A percentile compares a stretch with the other conserved stretches of the same genome.
These are phyloP conservation scores for Moricandia arvensis DNA, from an alignment of 345 rosid genomes.

Conservation along the genomic window DNA sequence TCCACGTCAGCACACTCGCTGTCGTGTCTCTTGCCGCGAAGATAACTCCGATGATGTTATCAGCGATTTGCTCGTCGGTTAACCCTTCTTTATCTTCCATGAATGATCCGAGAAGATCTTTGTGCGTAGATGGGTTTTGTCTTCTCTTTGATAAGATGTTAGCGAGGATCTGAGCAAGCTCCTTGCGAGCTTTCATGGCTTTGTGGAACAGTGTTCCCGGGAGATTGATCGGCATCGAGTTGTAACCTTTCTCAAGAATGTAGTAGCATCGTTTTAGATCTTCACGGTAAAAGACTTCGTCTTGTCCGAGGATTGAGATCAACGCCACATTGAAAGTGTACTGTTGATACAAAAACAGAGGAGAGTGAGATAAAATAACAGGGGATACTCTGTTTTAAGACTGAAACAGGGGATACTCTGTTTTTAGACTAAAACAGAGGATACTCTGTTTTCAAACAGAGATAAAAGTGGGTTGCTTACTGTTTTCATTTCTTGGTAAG, in stretches of 20 bases:
- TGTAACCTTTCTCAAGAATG: constrained; percentile 78
- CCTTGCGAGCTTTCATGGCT: constrained; percentile 94
- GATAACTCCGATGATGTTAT: constrained; percentile 82
- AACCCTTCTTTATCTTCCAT: constrained; percentile 71
- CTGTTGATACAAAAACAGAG: constrained; percentile 38
- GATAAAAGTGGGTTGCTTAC: constrained; percentile 34
- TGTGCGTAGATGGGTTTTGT: constrained; percentile 43
- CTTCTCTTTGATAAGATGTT: constrained; percentile 58
- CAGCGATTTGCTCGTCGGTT: constrained; percentile 77
- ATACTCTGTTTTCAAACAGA: neutral
- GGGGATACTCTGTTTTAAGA: neutral
- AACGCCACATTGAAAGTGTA: constrained; percentile 85
- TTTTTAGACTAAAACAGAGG: neutral
- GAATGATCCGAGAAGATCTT: constrained; percentile 70
- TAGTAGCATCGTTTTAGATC: constrained; percentile 70
- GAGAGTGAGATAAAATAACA: neutral
- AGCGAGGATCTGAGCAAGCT: constrained; percentile 64
- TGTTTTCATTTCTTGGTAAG: constrained; percentile 86
- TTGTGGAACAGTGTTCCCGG: constrained; percentile 75
- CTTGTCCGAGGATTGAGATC: constrained; percentile 63
- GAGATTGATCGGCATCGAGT: constrained; percentile 70
- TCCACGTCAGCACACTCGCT: constrained; percentile 85
- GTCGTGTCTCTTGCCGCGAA: constrained; percentile 94
- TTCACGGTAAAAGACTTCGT: constrained; percentile 56
- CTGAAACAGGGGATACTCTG: neutral